These are phyloP conservation scores for Apiospora hydei DNA, from an alignment of 2,329 filamentous ascomycete genomes.

Conservation along the genomic window DNA sequence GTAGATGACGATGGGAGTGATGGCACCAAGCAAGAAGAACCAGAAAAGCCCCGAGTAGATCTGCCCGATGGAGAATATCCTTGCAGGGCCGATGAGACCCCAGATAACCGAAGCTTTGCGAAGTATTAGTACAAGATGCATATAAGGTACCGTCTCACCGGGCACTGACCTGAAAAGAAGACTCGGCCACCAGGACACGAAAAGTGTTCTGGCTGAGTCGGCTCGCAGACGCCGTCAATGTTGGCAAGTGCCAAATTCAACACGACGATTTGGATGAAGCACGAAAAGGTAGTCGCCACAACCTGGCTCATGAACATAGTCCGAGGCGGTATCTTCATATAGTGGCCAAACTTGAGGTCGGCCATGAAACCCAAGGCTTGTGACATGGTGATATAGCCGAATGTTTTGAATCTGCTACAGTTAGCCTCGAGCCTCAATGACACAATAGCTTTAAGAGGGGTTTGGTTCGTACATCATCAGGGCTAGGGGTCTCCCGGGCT, in stretches of 20 bases:
- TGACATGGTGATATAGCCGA: slow-evolving; percentile 69
- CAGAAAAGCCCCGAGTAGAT: slow-evolving; percentile 67
- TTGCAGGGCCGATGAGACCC: slow-evolving; percentile 69
- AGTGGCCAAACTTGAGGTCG: slow-evolving; percentile 75
- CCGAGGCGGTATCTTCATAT: slow-evolving; percentile 68
- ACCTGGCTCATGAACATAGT: slow-evolving; percentile 73
- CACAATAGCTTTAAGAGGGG: neutral
- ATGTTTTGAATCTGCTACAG: slow-evolving; percentile 63
- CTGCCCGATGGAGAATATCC: slow-evolving; percentile 68
- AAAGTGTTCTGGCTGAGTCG: slow-evolving; percentile 63
- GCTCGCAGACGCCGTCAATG: slow-evolving; percentile 70
- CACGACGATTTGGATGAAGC: slow-evolving; percentile 70
- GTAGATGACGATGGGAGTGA: slow-evolving; percentile 61
- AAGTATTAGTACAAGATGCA: neutral
- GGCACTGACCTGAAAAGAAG: slow-evolving; percentile 63
- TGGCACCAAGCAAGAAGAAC: slow-evolving; percentile 66
- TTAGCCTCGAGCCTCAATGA: slow-evolving; percentile 31
- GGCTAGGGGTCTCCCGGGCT: slow-evolving; percentile 73
- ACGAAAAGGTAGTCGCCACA: slow-evolving; percentile 70
- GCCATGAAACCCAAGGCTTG: slow-evolving; percentile 70
- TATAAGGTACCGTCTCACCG: neutral
- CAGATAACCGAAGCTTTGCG: slow-evolving; percentile 68
- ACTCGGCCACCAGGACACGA: slow-evolving; percentile 69
- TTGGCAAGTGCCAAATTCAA: slow-evolving; percentile 66
- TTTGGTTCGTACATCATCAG: slow-evolving; percentile 68